Evolutionary conservation across 2,329 filamentous ascomycete species (phyloP), one percentile per base, ranked within the genome.

Genomic region (Paecilomyces fulvus): DNA sequence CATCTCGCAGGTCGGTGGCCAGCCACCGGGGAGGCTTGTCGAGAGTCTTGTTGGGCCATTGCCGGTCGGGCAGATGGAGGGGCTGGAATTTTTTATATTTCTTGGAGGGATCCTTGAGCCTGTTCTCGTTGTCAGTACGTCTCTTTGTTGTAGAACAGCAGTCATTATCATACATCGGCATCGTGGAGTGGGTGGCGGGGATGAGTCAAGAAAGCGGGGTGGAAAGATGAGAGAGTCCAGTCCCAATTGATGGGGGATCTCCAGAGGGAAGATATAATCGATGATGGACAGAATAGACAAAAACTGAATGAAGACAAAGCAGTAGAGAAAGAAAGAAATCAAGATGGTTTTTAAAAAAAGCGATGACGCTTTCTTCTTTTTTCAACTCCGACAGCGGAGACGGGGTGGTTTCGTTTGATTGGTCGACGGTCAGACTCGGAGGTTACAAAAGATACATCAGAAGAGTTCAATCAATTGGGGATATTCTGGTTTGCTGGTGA

Each of bases 11-110:
- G 72, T 94, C 89, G 46, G 90, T 95, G 49, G 89, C 88, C 69
- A 96, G 84, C 92, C 92, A 97, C 67, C 92, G 82, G 33, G 91
- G 92, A 52, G 92, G 83, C 76, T 92, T 94, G 67, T 89, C 83
- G 66, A 96, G 82, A 46, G 82, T 84, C 77, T 89, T 92, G 70
- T 82, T 83, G 10, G 91, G 91, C 91, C 91, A 95, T 87, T 79
- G 75, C 60, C 79, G 73, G 63, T 80, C 75, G n/a, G 77, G 75
- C 49, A 81, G 72, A 60, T 79, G 63, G 57, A 77, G 62, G 12
- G 76, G 75, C 65, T 76, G 73, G 60, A 75, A 78, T 49, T 69
- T 69, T 65, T 70, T 75, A 64, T 78, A 78, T 66, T 78, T 78
- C 61, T 69, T 75, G 49, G 75, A 78, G 52, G 76, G 76, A 64